Conservation (phyloP, 441 rosid genomes). For the Melianthus villosus region DNA sequence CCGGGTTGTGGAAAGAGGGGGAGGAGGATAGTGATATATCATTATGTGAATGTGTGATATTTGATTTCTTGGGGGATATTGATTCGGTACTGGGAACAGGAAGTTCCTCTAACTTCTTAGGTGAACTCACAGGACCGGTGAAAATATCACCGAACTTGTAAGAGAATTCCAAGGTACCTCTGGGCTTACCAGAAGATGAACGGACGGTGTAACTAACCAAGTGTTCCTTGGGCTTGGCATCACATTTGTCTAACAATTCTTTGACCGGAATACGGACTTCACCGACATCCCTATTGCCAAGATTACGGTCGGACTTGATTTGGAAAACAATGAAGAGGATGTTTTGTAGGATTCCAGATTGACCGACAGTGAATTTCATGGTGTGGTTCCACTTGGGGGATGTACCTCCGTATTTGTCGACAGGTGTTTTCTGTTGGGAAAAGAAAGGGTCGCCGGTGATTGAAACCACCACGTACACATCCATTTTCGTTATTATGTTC, state of each 20-base stretch:
- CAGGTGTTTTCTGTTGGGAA: not conserved
- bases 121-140: too few species aligned
- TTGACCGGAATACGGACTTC: not conserved
- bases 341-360: not conserved
- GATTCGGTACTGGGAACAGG: too few species aligned
- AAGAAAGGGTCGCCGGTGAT: not conserved
- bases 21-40: too few species aligned
- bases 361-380: not conserved
- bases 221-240: not conserved
- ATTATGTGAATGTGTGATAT: too few species aligned
- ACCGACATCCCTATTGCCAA: not conserved
- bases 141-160: not conserved
- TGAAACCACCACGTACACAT: not conserved
- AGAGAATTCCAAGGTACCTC: not conserved
- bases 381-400: not conserved
- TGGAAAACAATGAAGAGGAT: not conserved
- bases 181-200: not conserved
- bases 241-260: not conserved
- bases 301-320: not conserved
- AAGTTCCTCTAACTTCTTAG: too few species aligned
- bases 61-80: too few species aligned
- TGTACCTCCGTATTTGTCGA: not conserved
- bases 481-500: not conserved
- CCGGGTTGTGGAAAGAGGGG: too few species aligned
- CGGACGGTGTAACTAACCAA: not conserved